These are phyloP conservation scores for Mycena galericulata DNA, from an alignment of 768 basidiomycete genomes.

Conservation along the genomic window DNA sequence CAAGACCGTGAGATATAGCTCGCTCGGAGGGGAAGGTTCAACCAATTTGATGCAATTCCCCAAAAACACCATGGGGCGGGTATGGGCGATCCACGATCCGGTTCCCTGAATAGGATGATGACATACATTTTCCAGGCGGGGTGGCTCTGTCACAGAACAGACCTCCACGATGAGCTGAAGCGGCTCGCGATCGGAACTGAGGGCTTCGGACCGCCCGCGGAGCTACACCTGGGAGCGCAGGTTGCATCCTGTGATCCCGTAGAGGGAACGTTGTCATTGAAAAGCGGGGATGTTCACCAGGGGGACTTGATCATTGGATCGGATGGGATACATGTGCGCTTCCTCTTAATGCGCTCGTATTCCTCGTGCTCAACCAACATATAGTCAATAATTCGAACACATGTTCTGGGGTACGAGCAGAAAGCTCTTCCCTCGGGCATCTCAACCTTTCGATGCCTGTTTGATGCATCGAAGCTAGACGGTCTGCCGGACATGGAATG, in stretches of 20 bases:
- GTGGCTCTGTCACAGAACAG: constrained; percentile 20
- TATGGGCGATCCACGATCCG: background rate
- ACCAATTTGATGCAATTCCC: background rate
- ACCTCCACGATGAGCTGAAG: constrained; percentile 30
- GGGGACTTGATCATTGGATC: constrained; percentile 25
- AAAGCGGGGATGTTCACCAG: constrained; percentile 9
- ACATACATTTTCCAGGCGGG: background rate
- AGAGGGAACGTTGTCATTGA: constrained; percentile 13
- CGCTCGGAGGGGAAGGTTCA: constrained; percentile 16
- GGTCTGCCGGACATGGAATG: constrained; percentile 20
- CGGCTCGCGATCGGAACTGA: constrained; percentile 11
- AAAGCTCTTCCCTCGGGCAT: constrained; percentile 10
- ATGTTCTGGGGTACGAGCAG: constrained; percentile 26
- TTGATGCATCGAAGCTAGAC: constrained; percentile 19
- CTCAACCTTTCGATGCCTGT: constrained; percentile 25
- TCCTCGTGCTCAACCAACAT: background rate
- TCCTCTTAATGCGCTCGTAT: background rate
- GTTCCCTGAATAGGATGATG: background rate
- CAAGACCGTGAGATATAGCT: constrained; percentile 24
- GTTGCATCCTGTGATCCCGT: constrained; percentile 21
- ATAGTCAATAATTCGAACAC: constrained; percentile 22
- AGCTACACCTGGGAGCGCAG: constrained; percentile 16
- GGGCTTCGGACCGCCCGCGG: background rate
- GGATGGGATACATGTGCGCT: constrained; percentile 28
- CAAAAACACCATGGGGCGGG: constrained; percentile 4